A percentile compares a stretch with the other conserved stretches of the same genome.
These are phyloP conservation scores for Candida montana DNA, from an alignment of 805 yeast species.

Conservation along the genomic window DNA sequence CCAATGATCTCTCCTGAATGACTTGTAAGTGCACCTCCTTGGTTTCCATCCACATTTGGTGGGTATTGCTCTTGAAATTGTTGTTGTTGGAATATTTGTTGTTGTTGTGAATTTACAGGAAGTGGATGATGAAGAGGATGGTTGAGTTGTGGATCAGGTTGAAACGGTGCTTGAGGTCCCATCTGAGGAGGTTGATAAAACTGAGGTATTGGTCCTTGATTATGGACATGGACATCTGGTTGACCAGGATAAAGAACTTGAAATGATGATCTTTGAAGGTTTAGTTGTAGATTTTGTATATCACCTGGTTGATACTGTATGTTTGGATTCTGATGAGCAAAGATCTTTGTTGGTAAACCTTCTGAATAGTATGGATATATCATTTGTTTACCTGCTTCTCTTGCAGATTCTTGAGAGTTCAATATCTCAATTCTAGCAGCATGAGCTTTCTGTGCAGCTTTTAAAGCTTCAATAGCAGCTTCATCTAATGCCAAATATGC, in stretches of 20 bases:
- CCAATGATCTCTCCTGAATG: too few relatives aligned
- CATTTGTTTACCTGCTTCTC: conserved; percentile 14
- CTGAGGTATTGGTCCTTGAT: background rate
- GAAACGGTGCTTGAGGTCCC: background rate
- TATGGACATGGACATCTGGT: too few relatives aligned
- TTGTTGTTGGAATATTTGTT: background rate
- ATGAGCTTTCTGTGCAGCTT: conserved; percentile 42
- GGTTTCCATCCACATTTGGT: too few relatives aligned
- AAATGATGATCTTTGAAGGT: conserved; percentile 12
- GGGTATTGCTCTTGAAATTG: too few relatives aligned
- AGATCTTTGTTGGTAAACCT: conserved; percentile 22
- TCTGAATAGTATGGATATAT: conserved; percentile 18
- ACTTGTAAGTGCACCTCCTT: too few relatives aligned
- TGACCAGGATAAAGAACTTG: background rate
- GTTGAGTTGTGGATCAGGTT: background rate
- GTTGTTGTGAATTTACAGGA: background rate
- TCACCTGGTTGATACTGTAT: conserved; percentile 8
- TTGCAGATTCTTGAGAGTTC: conserved; percentile 17
- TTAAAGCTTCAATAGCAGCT: conserved; percentile 42
- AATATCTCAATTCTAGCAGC: conserved; percentile 32
- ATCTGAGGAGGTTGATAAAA: background rate
- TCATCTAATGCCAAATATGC: conserved; percentile 45
- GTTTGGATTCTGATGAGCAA: conserved; percentile 8
- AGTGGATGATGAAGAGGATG: background rate
- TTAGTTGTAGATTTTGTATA: conserved; percentile 18